phyloP scores from a whole-genome alignment of 176 grass and related monocot species.

The Rhynchospora breviuscula region DNA sequence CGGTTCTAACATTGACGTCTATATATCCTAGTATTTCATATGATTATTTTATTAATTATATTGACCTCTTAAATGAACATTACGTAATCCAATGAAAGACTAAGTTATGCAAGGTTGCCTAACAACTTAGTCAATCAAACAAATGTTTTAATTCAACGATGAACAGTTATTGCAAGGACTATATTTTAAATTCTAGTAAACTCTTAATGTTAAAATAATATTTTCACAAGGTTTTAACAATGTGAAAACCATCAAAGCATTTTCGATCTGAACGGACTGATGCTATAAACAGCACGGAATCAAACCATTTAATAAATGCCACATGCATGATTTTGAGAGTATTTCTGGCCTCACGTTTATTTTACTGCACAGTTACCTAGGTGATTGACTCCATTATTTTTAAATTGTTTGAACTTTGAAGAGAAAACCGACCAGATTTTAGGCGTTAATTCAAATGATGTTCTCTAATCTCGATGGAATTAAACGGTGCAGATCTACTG shows the following conservation, averaged over 20 bases:
- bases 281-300: too few species aligned
- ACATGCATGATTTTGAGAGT: too few species aligned
- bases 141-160: background rate
- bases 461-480: too few species aligned
- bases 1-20: background rate
- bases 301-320: too few species aligned
- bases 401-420: too few species aligned
- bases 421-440: too few species aligned
- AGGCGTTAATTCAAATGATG: too few species aligned
- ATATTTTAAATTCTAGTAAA: background rate
- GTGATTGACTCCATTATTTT: too few species aligned
- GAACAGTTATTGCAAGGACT: background rate
- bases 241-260: background rate
- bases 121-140: background rate
- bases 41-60: background rate
- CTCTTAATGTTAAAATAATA: background rate
- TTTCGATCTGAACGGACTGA: too few species aligned
- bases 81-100: background rate
- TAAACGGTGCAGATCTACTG: too few species aligned
- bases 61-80: background rate
- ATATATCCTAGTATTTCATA: background rate
- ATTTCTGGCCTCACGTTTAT: too few species aligned
- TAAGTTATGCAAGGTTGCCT: background rate
- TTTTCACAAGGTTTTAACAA: background rate
- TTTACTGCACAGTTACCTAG: too few species aligned